phyloP scores from a whole-genome alignment of 306 rosid species.

The Medicago truncatula region DNA sequence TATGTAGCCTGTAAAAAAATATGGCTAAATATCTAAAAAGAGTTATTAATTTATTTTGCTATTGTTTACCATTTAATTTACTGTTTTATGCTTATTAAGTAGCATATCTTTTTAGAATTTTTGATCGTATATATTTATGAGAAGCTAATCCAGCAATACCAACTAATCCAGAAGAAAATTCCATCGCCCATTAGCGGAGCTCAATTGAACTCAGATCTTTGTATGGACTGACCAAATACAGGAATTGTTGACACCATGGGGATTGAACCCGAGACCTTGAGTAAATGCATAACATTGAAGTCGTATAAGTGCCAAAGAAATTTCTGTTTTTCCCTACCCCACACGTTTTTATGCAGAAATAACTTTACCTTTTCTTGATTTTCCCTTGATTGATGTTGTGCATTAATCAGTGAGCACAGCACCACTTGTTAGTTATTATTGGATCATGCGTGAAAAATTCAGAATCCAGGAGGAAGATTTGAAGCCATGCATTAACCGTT shows the following conservation, averaged over 20 bases:
- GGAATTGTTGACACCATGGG: too few relatives aligned
- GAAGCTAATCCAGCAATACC: neutral
- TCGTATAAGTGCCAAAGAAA: neutral
- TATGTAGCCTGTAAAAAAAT: neutral
- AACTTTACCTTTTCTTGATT: neutral
- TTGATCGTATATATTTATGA: neutral
- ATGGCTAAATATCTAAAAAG: neutral
- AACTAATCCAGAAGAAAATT: too few relatives aligned
- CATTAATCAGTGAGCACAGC: neutral
- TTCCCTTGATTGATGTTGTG: neutral
- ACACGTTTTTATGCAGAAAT: neutral
- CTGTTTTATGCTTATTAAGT: neutral
- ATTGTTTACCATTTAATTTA: neutral
- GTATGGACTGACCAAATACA: too few relatives aligned
- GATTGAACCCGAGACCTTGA: neutral
- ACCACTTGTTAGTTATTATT: neutral
- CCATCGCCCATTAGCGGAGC: neutral
- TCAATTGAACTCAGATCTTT: neutral
- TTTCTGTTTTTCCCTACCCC: neutral
- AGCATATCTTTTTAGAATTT: neutral
- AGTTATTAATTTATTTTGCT: neutral
- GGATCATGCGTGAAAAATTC: too few relatives aligned
- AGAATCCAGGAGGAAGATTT: too few relatives aligned
- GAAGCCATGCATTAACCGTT: too few relatives aligned
- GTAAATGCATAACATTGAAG: neutral